Evolutionary conservation across 225 moss, liverwort and hornwort genomes (phyloP).

Genomic region (Takakia lepidozioides): DNA sequence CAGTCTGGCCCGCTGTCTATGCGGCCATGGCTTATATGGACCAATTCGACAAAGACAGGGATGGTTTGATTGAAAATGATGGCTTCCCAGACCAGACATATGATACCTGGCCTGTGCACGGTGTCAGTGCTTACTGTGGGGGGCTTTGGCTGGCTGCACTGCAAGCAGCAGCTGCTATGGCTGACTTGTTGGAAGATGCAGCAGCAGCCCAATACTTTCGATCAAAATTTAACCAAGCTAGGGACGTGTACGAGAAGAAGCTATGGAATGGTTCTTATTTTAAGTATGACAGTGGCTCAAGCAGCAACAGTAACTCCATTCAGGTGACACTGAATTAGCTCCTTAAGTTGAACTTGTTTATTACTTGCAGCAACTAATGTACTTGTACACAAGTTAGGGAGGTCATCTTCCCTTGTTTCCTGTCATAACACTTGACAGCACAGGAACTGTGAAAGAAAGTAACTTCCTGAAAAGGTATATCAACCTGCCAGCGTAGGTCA

Average conservation of each 20-base stretch:
- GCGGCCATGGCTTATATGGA: slow-evolving; percentile 63
- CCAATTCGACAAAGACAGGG: slow-evolving; percentile 46
- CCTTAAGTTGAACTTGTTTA: no score
- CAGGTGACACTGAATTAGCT: no score
- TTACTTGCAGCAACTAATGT: no score
- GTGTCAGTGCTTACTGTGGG: slow-evolving; percentile 58
- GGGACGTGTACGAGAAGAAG: slow-evolving; percentile 36
- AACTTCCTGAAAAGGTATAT: no score
- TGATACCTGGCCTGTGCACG: slow-evolving; percentile 44
- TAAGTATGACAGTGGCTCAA: slow-evolving; percentile 40
- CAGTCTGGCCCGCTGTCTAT: slow-evolving; percentile 54
- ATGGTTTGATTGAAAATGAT: slow-evolving; percentile 52
- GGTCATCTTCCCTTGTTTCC: no score
- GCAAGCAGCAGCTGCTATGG: slow-evolving; percentile 47
- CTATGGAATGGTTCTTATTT: slow-evolving; percentile 54
- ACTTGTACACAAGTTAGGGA: no score
- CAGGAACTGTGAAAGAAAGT: no score
- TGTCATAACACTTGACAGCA: no score
- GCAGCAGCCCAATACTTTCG: slow-evolving; percentile 39
- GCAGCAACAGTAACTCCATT: slow-evolving; percentile 39
- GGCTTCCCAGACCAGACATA: slow-evolving; percentile 57
- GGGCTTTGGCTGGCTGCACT: slow-evolving; percentile 49
- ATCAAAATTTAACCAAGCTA: slow-evolving; percentile 36
- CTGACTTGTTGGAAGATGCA: slow-evolving; percentile 30
- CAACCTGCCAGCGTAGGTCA: no score